A percentile compares a stretch with the other conserved stretches of the same genome.
phyloP scores from a whole-genome alignment of 345 rosid genomes.

The Pistacia integerrima region DNA sequence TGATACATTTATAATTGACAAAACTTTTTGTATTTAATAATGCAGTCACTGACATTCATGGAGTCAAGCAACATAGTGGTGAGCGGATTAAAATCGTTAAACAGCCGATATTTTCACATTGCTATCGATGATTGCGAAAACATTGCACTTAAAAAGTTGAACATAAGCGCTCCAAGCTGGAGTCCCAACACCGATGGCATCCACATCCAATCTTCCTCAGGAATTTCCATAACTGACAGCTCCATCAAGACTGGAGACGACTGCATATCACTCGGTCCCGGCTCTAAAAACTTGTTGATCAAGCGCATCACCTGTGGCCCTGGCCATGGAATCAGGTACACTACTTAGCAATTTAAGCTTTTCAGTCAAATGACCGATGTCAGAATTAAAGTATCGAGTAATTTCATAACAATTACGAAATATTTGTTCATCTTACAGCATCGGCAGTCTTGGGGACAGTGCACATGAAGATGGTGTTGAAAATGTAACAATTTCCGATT shows the following conservation, averaged over 20 bases:
- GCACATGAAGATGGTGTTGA: slow-evolving; percentile 44
- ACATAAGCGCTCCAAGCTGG: slow-evolving; percentile 41
- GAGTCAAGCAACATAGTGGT: slow-evolving; percentile 40
- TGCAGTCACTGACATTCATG: slow-evolving; percentile 47
- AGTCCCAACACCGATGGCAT: slow-evolving; percentile 73
- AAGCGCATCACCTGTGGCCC: slow-evolving; percentile 60
- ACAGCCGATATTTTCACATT: slow-evolving; percentile 54
- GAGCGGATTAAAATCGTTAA: slow-evolving; percentile 47
- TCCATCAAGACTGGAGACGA: slow-evolving; percentile 59
- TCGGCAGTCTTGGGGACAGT: slow-evolving; percentile 52
- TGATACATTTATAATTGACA: too few species aligned
- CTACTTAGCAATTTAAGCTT: neutral
- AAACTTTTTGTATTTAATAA: too few species aligned
- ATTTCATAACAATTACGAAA: too few species aligned
- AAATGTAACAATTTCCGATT: slow-evolving; percentile 42
- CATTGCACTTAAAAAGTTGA: slow-evolving; percentile 39
- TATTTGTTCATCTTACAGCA: slow-evolving; percentile 24
- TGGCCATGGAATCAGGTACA: slow-evolving; percentile 67
- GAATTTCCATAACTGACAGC: slow-evolving; percentile 40
- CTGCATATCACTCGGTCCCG: slow-evolving; percentile 60
- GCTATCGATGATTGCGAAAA: slow-evolving; percentile 44
- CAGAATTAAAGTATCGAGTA: too few species aligned
- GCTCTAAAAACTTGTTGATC: slow-evolving; percentile 45
- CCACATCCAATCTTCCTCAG: slow-evolving; percentile 44
- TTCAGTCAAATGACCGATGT: neutral